A percentile compares a stretch with the other conserved stretches of the same genome.
Evolutionary conservation across 306 rosid genomes (phyloP).

Genomic region (Prunus persica): Prunus_persica_NCBIv2 NC_034015.1:12298001-12298500

Average conservation of each 20-base stretch:
- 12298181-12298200: not conserved
- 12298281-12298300: not conserved
- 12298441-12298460: not conserved
- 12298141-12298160: not conserved
- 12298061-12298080: not conserved
- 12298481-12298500: not conserved
- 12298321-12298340: not conserved
- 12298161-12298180: not conserved
- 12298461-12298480: not conserved
- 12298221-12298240: not conserved
- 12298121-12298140: not conserved
- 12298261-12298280: not conserved
- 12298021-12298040: not conserved
- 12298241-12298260: not conserved
- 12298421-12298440: not conserved
- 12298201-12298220: not conserved
- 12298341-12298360: not conserved
- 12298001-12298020: not conserved
- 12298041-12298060: not conserved
- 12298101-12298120: not conserved
- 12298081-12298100: not conserved
- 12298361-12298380: conserved; percentile 2
- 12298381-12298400: not conserved
- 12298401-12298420: not conserved
- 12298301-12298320: not conserved